Evolutionary conservation across 768 basidiomycete species (phyloP), one percentile per base, ranked within the genome.

Genomic region (Pseudohyphozyma bogoriensis): DNA sequence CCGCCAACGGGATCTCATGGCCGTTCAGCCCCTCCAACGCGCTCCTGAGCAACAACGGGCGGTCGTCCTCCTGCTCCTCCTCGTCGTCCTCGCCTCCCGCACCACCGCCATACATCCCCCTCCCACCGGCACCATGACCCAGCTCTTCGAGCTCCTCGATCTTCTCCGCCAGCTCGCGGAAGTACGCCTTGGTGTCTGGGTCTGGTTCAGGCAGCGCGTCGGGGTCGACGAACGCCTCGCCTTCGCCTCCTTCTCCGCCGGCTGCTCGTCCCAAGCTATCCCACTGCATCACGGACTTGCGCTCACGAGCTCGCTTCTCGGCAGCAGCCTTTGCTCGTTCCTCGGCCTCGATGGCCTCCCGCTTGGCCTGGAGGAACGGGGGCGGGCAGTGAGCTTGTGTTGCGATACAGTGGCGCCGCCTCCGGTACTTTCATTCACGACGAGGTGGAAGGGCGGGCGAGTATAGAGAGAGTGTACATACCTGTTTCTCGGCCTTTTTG

Each of bases 1-100:
- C 91, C 0, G 90, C 84, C 15, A 95, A 81, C 62, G 86, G 83
- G 54, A 85, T 84, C 75, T 97, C 95, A 72, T 93, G 90, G 8
- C 81, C 85, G 28, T 79, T 78, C 81, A 95, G 86, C 69, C 95
- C 89, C 22, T 79, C 78, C 32, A 97, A 75, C 24, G 90, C 89
- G 2, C 90, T 86, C 32, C 85, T 75, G 56, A 93, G 81, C 68
- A 93, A 87, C 59, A 86, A 75, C 24, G 83, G 80, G 55, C 83
- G 80, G 51, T 70, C 69, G 24, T 67, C 65, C 32, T 58, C 53
- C 24, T 68, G 60, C 50, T 67, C 64, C 49, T 66, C 65, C 29
- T 57, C 60, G 24, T 60, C 69, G n/a, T 67, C 60, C 26, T 60
- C 66, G 60, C 52, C 31, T 70, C 64, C 33, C 54, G 40, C 18